Percentiles rank a stretch among this genome's conserved stretches.
These are phyloP conservation scores for Diplogelasinospora grovesii DNA, from an alignment of 495 filamentous ascomycete genomes.

Conservation along the genomic window DNA sequence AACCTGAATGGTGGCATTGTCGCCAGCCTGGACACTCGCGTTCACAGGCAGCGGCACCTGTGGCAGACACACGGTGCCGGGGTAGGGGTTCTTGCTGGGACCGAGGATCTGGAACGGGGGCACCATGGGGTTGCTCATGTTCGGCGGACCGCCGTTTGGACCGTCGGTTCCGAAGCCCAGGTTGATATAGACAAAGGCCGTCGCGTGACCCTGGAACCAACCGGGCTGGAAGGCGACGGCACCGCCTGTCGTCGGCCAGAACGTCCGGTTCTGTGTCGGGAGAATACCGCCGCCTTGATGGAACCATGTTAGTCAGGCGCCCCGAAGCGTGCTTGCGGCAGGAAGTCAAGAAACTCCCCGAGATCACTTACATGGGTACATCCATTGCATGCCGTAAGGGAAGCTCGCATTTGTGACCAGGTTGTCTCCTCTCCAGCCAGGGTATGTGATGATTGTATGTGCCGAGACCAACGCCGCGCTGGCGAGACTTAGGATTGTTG, in stretches of 20 bases:
- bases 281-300: slow-evolving; percentile 87
- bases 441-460: slow-evolving; percentile 88
- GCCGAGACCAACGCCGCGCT: slow-evolving; percentile 54
- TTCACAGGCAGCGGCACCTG: slow-evolving; percentile 82
- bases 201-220: slow-evolving; percentile 89
- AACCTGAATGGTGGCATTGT: slow-evolving; percentile 91
- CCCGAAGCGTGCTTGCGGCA: not conserved
- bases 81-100: slow-evolving; percentile 72
- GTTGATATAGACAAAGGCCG: slow-evolving; percentile 89
- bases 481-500: slow-evolving; percentile 44
- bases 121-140: slow-evolving; percentile 83
- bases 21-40: slow-evolving; percentile 64
- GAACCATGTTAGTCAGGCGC: slow-evolving; percentile 8
- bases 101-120: slow-evolving; percentile 81
- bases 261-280: slow-evolving; percentile 74
- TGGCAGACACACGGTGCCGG: slow-evolving; percentile 81
- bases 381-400: slow-evolving; percentile 96
- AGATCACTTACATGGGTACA: slow-evolving; percentile 80
- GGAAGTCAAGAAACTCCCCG: not conserved
- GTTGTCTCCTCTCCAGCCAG: slow-evolving; percentile 92
- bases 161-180: slow-evolving; percentile 73
- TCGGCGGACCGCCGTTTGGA: slow-evolving; percentile 54
- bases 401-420: slow-evolving; percentile 71
- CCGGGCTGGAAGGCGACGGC: slow-evolving; percentile 81
- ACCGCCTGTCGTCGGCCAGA: slow-evolving; percentile 84